Percentiles rank a stretch among this genome's conserved stretches.
phyloP scores from a whole-genome alignment of 2,329 filamentous ascomycete species.

The Fusarium penzigii region DNA sequence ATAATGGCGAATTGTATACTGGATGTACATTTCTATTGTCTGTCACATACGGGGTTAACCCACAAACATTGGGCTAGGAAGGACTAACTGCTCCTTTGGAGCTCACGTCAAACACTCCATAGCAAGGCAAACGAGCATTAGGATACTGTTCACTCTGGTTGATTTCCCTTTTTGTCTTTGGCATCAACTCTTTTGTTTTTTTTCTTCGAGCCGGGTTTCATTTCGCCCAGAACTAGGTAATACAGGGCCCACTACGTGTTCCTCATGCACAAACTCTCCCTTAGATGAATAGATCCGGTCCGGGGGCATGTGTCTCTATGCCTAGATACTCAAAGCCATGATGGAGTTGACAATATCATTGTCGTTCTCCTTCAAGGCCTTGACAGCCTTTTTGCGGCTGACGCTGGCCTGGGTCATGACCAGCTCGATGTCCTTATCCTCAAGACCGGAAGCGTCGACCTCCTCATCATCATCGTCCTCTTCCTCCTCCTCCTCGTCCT shows the following conservation, averaged over 20 bases:
- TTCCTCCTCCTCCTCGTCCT: constrained; percentile 67
- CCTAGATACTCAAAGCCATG: constrained; percentile 90
- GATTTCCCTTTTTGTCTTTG: constrained; percentile 24
- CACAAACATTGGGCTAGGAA: too few species aligned
- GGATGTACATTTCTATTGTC: too few species aligned
- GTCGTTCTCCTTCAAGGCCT: constrained; percentile 98
- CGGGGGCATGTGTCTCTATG: constrained; percentile 10
- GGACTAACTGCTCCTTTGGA: too few species aligned
- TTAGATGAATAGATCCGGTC: constrained; percentile 18
- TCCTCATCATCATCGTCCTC: constrained; percentile 95
- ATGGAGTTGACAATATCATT: constrained; percentile 99
- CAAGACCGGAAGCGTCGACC: constrained; percentile 89
- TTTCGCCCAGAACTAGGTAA: constrained; percentile 27
- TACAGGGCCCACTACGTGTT: constrained; percentile 32
- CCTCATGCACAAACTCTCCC: constrained; percentile 26
- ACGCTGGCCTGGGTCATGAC: constrained; percentile 98
- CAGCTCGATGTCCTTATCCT: constrained; percentile 99
- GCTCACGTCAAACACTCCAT: not conserved
- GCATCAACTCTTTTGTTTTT: constrained; percentile 28
- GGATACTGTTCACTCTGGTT: constrained; percentile 25
- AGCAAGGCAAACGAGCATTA: not conserved
- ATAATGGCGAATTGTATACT: not conserved
- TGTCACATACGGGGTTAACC: too few species aligned
- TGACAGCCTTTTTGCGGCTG: constrained; percentile 97
- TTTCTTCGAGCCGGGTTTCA: constrained; percentile 15